phyloP scores from a whole-genome alignment of 1,284 basidiomycete genomes.

The Phellopilus nigrolimitatus region DNA sequence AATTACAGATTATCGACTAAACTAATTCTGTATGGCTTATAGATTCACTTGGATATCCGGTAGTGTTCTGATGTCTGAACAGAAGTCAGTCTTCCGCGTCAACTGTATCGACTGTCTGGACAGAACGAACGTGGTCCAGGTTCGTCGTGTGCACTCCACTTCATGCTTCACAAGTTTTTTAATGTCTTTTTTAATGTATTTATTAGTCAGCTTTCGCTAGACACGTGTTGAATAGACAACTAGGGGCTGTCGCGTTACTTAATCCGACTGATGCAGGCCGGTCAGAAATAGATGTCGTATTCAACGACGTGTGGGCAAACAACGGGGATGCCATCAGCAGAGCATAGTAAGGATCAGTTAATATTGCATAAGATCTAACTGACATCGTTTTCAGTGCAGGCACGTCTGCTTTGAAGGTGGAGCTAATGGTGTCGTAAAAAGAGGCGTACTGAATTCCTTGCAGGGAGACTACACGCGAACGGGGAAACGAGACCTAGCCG shows the following conservation, averaged over 20 bases:
- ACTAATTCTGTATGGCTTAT: constrained; percentile 13
- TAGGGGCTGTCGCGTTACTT: constrained; percentile 73
- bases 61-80: constrained; percentile 67
- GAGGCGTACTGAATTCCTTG: constrained; percentile 1
- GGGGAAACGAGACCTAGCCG: constrained; percentile 87
- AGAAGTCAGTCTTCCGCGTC: constrained; percentile 79
- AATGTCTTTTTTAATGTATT: constrained; percentile 5
- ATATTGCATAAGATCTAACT: not conserved
- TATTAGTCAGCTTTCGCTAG: constrained; percentile 86
- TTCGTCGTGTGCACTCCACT: constrained; percentile 27
- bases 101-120: constrained; percentile 95
- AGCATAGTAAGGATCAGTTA: constrained; percentile 58
- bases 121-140: constrained; percentile 87
- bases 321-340: constrained; percentile 88
- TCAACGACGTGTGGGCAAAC: constrained; percentile 96
- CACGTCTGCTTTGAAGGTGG: constrained; percentile 86
- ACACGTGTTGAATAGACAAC: constrained; percentile 74
- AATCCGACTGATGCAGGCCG: constrained; percentile 46
- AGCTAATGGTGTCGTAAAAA: constrained; percentile 22
- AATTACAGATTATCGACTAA: not conserved
- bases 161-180: constrained; percentile 3
- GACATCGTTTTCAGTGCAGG: constrained; percentile 51
- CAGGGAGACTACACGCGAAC: constrained; percentile 47
- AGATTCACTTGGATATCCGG: constrained; percentile 87
- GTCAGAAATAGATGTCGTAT: constrained; percentile 69